phyloP scores from a whole-genome alignment of 768 basidiomycete genomes.

The Pleurotus eryngii region DNA sequence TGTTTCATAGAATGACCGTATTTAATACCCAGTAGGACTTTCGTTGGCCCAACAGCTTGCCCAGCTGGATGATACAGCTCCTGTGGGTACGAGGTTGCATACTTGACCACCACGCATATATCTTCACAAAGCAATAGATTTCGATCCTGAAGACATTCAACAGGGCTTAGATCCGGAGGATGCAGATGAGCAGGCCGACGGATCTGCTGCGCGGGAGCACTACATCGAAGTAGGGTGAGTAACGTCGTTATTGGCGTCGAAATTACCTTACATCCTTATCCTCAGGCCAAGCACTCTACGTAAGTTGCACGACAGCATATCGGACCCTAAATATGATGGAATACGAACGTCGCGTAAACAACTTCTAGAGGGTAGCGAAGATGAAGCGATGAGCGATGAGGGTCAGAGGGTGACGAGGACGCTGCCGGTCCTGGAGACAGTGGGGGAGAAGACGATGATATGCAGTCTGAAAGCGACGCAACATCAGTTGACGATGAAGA shows the following conservation, averaged over 20 bases:
- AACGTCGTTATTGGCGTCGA: background rate
- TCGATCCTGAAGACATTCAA: constrained; percentile 73
- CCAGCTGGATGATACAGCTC: constrained; percentile 69
- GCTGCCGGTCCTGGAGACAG: constrained; percentile 19
- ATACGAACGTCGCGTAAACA: constrained; percentile 59
- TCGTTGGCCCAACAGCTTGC: constrained; percentile 81
- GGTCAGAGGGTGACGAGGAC: constrained; percentile 21
- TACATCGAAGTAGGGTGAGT: constrained; percentile 84
- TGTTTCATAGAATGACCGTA: background rate
- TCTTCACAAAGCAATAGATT: constrained; percentile 38
- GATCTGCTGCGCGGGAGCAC: constrained; percentile 56
- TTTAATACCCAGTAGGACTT: constrained; percentile 28
- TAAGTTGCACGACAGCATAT: constrained; percentile 57
- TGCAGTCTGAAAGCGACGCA: constrained; percentile 4
- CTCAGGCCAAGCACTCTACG: constrained; percentile 68
- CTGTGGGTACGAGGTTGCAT: constrained; percentile 48
- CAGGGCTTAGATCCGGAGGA: constrained; percentile 42
- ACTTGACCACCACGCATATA: constrained; percentile 7
- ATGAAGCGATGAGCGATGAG: constrained; percentile 21
- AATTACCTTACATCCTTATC: background rate
- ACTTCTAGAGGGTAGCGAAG: constrained; percentile 42
- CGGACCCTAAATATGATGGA: constrained; percentile 80
- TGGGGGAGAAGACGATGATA: constrained; percentile 4
- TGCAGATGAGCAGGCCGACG: constrained; percentile 29
- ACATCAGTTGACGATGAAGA: constrained; percentile 8